These are phyloP conservation scores for Haplosporangium gracile DNA, from an alignment of 192 early-diverging fungal species.

Conservation along the genomic window DNA sequence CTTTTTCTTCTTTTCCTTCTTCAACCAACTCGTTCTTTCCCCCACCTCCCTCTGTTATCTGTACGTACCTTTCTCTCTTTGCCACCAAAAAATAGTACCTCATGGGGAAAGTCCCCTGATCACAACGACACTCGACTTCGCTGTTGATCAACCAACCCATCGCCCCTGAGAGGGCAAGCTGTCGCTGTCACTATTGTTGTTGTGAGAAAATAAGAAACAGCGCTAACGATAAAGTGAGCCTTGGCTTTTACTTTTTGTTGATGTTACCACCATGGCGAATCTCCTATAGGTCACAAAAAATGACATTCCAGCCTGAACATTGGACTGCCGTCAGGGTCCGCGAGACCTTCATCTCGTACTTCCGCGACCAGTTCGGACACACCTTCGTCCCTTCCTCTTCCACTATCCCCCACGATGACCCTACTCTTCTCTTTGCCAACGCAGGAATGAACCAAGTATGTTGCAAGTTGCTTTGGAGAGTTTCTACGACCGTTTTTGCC, in stretches of 20 bases:
- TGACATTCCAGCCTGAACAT: slow-evolving; percentile 48
- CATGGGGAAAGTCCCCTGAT: not conserved
- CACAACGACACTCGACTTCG: not conserved
- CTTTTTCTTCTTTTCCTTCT: not conserved
- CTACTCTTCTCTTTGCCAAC: slow-evolving; percentile 96
- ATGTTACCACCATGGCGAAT: not conserved
- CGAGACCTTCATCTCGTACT: slow-evolving; percentile 90
- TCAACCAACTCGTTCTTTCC: not conserved
- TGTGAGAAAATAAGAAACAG: not conserved
- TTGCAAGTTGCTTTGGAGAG: not conserved
- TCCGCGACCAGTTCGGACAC: slow-evolving; percentile 79
- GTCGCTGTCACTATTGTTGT: too few species aligned
- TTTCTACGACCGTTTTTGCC: too few species aligned
- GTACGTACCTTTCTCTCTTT: not conserved
- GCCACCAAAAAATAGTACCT: not conserved
- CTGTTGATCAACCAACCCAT: not conserved
- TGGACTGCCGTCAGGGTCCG: slow-evolving; percentile 90
- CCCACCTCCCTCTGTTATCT: not conserved
- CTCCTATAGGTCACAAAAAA: slow-evolving; percentile 17
- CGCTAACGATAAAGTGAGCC: slow-evolving; percentile 6
- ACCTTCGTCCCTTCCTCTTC: slow-evolving; percentile 88
- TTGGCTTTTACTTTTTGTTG: not conserved
- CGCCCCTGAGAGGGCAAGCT: not conserved
- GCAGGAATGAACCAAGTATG: slow-evolving; percentile 96
- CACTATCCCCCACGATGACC: slow-evolving; percentile 96